Base-by-base conservation (phyloP, 2,329 filamentous ascomycete species). In the Paradendryphiella salina region DNA sequence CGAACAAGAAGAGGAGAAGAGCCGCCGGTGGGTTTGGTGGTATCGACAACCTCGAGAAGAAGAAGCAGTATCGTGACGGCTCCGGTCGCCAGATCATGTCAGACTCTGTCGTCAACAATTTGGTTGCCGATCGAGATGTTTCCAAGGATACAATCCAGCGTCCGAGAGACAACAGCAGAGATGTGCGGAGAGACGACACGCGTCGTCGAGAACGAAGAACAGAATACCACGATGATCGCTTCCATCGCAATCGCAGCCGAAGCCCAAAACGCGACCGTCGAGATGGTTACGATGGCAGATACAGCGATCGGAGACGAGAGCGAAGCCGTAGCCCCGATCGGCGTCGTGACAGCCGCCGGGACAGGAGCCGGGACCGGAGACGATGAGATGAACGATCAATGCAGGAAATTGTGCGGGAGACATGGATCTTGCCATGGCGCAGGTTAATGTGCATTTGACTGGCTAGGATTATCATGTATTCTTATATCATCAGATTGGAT, bases 11-110 rank as follows among this genome's bases (percentile, higher is more conserved):
- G 76, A 83, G 93, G 38, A 76, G 77, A 76, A 78, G 73, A 64
- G 82, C 72, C 72, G 80, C 66, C 72, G 80, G 94, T n/a, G 66
- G 94, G 5, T 99, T 95, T 78, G 94, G 94, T 59, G 94, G 94
- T 50, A 89, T 97, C 26, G 84, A 86, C 49, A 87, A 88, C 56
- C 78, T 99, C 51, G 92, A 97, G 76, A 94, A 91, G 79, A 88
- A 89, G 75, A 84, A 88, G 50, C 94, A 97, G 64, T 99, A 97
- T 70, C 69, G 70, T 13, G 66, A 66, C 20, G 64, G 64, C 17
- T 45, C 57, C 18, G 63, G 61, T 4, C 63, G 68, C 18, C 59
- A 68, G 11, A 61, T 66, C 26, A 67, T 65, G 15, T 65, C 60
- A 1, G 66, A 73, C 39, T 67, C 68, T 7, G 67, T 68, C 3